Base-by-base conservation (phyloP, 345 rosid genomes). In the Toxicodendron radicans region DNA sequence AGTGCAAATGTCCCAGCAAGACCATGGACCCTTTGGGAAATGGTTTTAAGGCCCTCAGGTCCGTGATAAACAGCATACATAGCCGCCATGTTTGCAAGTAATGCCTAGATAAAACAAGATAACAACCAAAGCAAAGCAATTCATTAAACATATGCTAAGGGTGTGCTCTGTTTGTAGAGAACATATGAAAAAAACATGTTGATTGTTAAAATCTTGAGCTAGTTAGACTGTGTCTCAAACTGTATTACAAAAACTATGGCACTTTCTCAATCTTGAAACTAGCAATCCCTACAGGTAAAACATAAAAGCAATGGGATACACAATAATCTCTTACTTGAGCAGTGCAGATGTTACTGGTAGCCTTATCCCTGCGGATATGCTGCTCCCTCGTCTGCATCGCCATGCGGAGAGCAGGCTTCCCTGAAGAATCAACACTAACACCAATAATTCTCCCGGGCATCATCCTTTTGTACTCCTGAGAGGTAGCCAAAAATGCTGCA, bases 331-430 rank as follows among this genome's bases (percentile, higher is more conserved):
- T 84, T 88, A 93, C 99, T 79, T 95, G 99, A 80, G 99, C 95
- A 66, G 99, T 95, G 84, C 98, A 95, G 86, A 95, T 95, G 89
- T 95, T 95, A 87, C 98, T 93, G 67, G 98, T 93, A 72, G 99
- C 99, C 87, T 95, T 95, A 82, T 95, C 99, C 83, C 99, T 88
- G 69, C 98, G 91, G 71, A 95, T 93, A 84, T 95, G 99, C 71
- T 95, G 99, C 79, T 95, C 99, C 81, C 99, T 89, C 4, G 99
- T 95, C 83, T 95, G 99, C 99, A 95, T 95, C 0, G 98, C 99
- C 99, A 93, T 87, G 68, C 99, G 98, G 71, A 95, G 83, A 71
- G 99, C 99, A 64, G 82, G 90, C 86, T 91, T 91, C 67, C 99
- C 99, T 0, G 89, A 80, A 73, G 99, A 90, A 84, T 95, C 99